Evolutionary conservation across 2,329 filamentous ascomycete genomes (phyloP).

Genomic region (Diaporthe destruens): DNA sequence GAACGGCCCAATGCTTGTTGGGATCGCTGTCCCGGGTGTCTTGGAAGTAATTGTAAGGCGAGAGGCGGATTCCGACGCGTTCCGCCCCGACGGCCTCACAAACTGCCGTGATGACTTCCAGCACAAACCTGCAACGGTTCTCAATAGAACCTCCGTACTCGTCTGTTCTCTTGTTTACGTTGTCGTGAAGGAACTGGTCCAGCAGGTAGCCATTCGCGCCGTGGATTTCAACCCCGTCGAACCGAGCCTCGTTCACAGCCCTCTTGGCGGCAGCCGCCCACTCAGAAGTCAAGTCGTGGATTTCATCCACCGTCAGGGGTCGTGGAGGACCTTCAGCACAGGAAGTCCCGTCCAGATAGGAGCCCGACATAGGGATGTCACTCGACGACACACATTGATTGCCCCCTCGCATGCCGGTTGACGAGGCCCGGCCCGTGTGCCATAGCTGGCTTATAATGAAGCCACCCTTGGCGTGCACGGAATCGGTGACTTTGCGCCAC

Average conservation of each 20-base stretch:
- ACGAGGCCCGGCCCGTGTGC: slow-evolving; percentile 50
- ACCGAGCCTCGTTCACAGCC: slow-evolving; percentile 71
- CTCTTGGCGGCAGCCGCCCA: slow-evolving; percentile 67
- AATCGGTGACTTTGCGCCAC: slow-evolving; percentile 64
- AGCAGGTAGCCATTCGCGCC: slow-evolving; percentile 72
- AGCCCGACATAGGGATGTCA: slow-evolving; percentile 43
- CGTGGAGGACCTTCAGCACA: slow-evolving; percentile 60
- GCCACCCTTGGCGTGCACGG: slow-evolving; percentile 69
- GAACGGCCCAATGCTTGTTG: slow-evolving; percentile 53
- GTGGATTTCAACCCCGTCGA: slow-evolving; percentile 76
- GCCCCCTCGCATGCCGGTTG: slow-evolving; percentile 40
- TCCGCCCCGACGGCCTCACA: slow-evolving; percentile 61
- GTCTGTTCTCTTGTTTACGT: slow-evolving; percentile 64
- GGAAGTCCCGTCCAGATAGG: slow-evolving; percentile 41
- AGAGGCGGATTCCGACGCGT: slow-evolving; percentile 68
- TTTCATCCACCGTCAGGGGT: slow-evolving; percentile 74
- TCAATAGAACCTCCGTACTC: slow-evolving; percentile 65
- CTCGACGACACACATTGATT: slow-evolving; percentile 34
- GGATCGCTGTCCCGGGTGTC: slow-evolving; percentile 47
- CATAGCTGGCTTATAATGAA: slow-evolving; percentile 71
- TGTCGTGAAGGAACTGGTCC: slow-evolving; percentile 69
- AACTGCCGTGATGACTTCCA: slow-evolving; percentile 61
- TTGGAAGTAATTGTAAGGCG: slow-evolving; percentile 59
- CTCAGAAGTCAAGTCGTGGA: slow-evolving; percentile 69
- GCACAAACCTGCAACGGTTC: slow-evolving; percentile 64